These are phyloP conservation scores for Polytrichum commune DNA, from an alignment of 225 moss, liverwort and hornwort species.

Conservation along the genomic window DNA sequence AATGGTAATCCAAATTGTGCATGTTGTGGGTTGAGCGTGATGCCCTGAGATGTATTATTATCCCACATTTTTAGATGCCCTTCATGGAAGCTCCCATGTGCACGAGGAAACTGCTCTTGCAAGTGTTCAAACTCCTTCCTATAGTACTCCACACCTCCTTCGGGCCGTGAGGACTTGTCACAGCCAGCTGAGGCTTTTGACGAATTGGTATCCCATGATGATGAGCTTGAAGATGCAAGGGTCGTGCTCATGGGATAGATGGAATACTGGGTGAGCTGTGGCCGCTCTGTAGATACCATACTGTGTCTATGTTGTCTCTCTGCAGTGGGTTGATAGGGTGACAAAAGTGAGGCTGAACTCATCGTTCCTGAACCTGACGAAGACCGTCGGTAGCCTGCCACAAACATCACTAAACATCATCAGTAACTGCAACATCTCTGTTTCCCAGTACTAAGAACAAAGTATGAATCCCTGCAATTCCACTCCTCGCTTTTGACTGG, in stretches of 20 bases:
- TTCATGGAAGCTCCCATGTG: constrained; percentile 11
- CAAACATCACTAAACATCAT: neutral
- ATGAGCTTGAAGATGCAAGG: constrained; percentile 23
- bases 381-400: constrained; percentile 14
- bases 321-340: constrained; percentile 5
- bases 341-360: constrained; percentile 1
- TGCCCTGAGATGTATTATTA: neutral
- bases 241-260: constrained; percentile 14
- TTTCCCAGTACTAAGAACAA: too few relatives aligned
- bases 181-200: constrained; percentile 8
- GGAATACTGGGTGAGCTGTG: constrained; percentile 5
- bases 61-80: constrained; percentile 6
- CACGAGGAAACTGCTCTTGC: constrained; percentile 19
- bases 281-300: constrained; percentile 6
- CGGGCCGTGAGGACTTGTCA: constrained; percentile 5
- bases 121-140: constrained; percentile 15
- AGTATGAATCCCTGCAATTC: too few relatives aligned
- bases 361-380: neutral
- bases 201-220: constrained; percentile 10
- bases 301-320: constrained; percentile 11
- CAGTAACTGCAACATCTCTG: neutral
- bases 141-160: constrained; percentile 19
- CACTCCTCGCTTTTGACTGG: too few relatives aligned
- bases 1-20: constrained; percentile 3
- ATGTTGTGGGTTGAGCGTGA: neutral